Conservation (phyloP, 805 yeast genomes). For the Lipomyces yamadae region DNA sequence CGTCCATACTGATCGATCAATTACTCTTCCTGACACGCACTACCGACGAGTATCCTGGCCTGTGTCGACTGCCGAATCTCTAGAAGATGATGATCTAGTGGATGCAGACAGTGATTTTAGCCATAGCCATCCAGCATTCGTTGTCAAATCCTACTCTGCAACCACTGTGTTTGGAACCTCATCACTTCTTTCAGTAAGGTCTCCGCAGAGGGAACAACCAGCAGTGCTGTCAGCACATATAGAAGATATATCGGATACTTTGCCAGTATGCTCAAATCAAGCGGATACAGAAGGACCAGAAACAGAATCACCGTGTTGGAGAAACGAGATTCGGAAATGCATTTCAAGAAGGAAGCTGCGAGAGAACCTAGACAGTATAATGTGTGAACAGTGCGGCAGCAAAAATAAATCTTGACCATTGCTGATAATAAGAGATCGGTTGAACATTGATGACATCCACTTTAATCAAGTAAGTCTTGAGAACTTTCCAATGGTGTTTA, state of each 20-base stretch:
- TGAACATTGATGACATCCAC: background rate
- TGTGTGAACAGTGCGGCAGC: conserved; percentile 12
- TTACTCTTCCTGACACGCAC: background rate
- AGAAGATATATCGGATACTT: conserved; percentile 9
- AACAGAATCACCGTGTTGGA: conserved; percentile 27
- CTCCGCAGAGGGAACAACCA: background rate
- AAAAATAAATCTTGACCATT: background rate
- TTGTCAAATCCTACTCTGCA: conserved; percentile 5
- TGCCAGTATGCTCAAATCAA: conserved; percentile 2
- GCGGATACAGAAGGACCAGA: conserved; percentile 7
- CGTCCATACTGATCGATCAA: background rate
- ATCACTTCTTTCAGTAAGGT: background rate
- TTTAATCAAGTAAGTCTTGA: background rate
- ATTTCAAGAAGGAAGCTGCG: conserved; percentile 28
- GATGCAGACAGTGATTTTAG: conserved; percentile 12
- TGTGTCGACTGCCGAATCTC: background rate
- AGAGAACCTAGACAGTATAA: conserved; percentile 24
- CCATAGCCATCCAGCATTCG: background rate
- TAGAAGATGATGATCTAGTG: conserved; percentile 11
- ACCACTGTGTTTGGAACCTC: background rate
- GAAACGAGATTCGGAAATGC: conserved; percentile 33
- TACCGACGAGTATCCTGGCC: background rate
- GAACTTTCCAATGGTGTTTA: background rate
- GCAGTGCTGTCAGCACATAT: conserved; percentile 11
- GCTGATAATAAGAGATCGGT: background rate